A percentile compares a stretch with the other conserved stretches of the same genome.
These are phyloP conservation scores for Daedaleopsis sinensis DNA, from an alignment of 768 basidiomycete genomes.

Conservation along the genomic window DNA sequence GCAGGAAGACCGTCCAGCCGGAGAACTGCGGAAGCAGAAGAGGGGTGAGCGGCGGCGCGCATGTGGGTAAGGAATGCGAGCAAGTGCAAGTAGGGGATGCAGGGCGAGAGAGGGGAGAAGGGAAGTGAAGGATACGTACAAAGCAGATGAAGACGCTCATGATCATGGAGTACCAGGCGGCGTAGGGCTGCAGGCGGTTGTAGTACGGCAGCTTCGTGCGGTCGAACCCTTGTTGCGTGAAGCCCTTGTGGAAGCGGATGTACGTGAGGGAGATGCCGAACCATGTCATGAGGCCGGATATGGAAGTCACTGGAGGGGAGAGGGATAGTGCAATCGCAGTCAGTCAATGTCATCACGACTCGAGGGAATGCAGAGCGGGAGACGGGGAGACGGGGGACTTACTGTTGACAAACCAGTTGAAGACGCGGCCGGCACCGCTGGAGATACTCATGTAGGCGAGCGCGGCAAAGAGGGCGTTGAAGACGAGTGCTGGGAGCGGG, in stretches of 20 bases:
- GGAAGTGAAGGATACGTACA: slow-evolving; percentile 44
- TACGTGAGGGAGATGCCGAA: slow-evolving; percentile 50
- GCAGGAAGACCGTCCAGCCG: slow-evolving; percentile 56
- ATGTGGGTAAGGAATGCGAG: too few species aligned
- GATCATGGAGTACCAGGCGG: slow-evolving; percentile 56
- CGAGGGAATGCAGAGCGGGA: too few species aligned
- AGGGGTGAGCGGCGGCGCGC: slow-evolving; percentile 20
- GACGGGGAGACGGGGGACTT: not conserved
- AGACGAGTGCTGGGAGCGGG: slow-evolving; percentile 70
- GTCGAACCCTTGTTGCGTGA: slow-evolving; percentile 79
- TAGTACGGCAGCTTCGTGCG: slow-evolving; percentile 71
- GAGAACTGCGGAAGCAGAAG: slow-evolving; percentile 44
- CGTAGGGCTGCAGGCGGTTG: slow-evolving; percentile 69
- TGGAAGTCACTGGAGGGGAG: slow-evolving; percentile 33
- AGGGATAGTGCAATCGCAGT: not conserved
- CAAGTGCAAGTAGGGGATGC: too few species aligned
- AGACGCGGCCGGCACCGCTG: slow-evolving; percentile 69
- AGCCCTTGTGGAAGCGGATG: slow-evolving; percentile 80
- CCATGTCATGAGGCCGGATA: slow-evolving; percentile 52
- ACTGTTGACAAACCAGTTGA: slow-evolving; percentile 75
- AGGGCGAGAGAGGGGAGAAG: slow-evolving; percentile 21
- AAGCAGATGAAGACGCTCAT: slow-evolving; percentile 54
- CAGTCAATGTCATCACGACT: too few species aligned
- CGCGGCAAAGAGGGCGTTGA: slow-evolving; percentile 65
- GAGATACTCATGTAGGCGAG: slow-evolving; percentile 85